Percentiles rank a stretch among this genome's conserved stretches.
phyloP scores from a whole-genome alignment of 441 rosid species.

The Euphorbia celastroides region DNA sequence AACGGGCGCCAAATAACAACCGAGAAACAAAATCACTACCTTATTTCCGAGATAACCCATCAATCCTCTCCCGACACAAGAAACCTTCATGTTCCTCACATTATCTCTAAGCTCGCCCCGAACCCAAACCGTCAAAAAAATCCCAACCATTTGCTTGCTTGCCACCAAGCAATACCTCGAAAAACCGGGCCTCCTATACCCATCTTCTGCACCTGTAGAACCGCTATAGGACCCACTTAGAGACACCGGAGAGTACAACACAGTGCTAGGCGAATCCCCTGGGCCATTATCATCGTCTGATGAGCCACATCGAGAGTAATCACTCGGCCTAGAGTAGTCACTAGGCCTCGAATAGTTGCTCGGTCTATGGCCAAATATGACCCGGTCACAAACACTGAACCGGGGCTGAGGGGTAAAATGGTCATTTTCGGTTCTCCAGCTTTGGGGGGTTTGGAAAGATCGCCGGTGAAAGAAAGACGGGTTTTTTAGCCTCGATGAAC shows the following conservation, averaged over 20 bases:
- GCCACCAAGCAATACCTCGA: slow-evolving; percentile 63
- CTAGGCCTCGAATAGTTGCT: too few species aligned
- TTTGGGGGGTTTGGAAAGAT: slow-evolving; percentile 80
- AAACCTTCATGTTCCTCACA: slow-evolving; percentile 85
- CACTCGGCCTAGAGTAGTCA: slow-evolving; percentile 76
- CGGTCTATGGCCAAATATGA: slow-evolving; percentile 68
- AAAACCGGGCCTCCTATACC: slow-evolving; percentile 58
- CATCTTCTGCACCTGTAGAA: slow-evolving; percentile 54
- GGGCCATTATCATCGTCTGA: slow-evolving; percentile 96
- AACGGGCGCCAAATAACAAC: too few species aligned
- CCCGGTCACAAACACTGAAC: slow-evolving; percentile 92
- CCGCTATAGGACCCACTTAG: slow-evolving; percentile 32
- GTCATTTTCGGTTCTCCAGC: slow-evolving; percentile 80
- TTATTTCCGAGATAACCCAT: slow-evolving; percentile 98
- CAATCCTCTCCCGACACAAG: slow-evolving; percentile 94
- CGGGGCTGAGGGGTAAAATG: slow-evolving; percentile 63
- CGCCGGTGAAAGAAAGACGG: slow-evolving; percentile 82
- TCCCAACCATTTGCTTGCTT: slow-evolving; percentile 95
- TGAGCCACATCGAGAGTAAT: slow-evolving; percentile 83
- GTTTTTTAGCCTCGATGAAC: slow-evolving; percentile 75
- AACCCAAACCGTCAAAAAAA: slow-evolving; percentile 90
- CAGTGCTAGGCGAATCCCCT: too few species aligned
- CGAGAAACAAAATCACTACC: too few species aligned
- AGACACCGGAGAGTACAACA: slow-evolving; percentile 74
- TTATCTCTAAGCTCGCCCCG: slow-evolving; percentile 75